phyloP scores from a whole-genome alignment of 2,329 filamentous ascomycete genomes.

The Saccharata proteae region DNA sequence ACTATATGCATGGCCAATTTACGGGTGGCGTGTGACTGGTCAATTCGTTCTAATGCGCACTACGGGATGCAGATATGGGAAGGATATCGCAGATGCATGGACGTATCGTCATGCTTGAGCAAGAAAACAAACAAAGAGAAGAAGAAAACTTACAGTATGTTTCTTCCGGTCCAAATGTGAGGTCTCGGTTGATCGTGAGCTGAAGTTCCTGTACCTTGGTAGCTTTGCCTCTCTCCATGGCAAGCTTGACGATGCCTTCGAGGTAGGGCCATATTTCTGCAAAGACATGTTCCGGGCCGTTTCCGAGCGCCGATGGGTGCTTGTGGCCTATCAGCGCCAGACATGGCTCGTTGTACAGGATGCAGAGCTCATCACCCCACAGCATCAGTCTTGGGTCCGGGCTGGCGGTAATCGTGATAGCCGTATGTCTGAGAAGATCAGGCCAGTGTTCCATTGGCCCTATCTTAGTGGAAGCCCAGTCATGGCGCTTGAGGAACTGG shows the following conservation, averaged over 20 bases:
- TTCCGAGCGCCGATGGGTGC: background rate
- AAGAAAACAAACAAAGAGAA: background rate
- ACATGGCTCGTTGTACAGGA: background rate
- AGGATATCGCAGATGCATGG: too few relatives aligned
- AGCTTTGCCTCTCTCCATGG: conserved; percentile 7
- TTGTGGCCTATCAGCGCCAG: background rate
- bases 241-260: conserved; percentile 3
- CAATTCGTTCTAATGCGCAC: too few relatives aligned
- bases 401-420: too few relatives aligned
- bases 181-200: conserved; percentile 3
- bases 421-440: too few relatives aligned
- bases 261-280: conserved; percentile 5
- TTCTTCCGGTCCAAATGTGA: conserved; percentile 4
- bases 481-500: too few relatives aligned
- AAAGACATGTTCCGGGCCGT: conserved; percentile 4
- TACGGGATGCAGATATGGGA: too few relatives aligned
- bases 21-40: too few relatives aligned
- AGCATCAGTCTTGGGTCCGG: too few relatives aligned
- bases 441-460: too few relatives aligned
- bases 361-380: too few relatives aligned
- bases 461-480: too few relatives aligned
- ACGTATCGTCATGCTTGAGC: background rate
- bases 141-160: conserved; percentile 7
- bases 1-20: too few relatives aligned
- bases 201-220: conserved; percentile 3